Conservation (phyloP, 805 yeast genomes). For the Cyberlindnera maclurae region DNA sequence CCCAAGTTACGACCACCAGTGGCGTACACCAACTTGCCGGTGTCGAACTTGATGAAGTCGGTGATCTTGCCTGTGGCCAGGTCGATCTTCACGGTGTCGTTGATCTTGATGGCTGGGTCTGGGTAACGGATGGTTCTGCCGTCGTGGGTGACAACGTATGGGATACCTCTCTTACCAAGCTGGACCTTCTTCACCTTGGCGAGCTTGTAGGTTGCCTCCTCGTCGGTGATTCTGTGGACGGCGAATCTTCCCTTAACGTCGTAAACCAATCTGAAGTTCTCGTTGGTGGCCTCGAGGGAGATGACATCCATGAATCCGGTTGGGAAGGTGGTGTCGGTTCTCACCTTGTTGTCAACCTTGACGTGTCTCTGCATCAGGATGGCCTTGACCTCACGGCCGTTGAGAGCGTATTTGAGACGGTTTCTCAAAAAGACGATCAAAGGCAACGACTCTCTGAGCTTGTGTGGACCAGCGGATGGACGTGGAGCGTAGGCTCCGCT, state of each 20-base stretch:
- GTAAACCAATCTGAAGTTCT: constrained; percentile 98
- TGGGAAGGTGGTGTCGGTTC: constrained; percentile 98
- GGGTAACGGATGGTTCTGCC: constrained; percentile 99
- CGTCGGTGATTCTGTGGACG: constrained; percentile 98
- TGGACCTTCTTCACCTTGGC: constrained; percentile 98
- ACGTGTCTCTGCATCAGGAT: constrained; percentile 97
- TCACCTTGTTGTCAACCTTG: constrained; percentile 97
- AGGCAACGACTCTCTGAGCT: constrained; percentile 96
- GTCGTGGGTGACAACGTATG: constrained; percentile 98
- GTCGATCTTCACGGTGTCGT: constrained; percentile 97
- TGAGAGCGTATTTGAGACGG: constrained; percentile 97
- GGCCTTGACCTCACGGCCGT: constrained; percentile 98
- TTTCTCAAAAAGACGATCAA: constrained; percentile 94
- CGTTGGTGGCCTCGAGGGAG: constrained; percentile 95
- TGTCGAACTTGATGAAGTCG: constrained; percentile 84
- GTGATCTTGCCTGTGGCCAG: constrained; percentile 92
- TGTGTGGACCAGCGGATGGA: constrained; percentile 99
- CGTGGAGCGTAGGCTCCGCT: constrained; percentile 99
- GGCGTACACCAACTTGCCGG: constrained; percentile 87
- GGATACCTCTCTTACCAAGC: constrained; percentile 97
- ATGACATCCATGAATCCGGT: constrained; percentile 99
- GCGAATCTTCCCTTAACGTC: constrained; percentile 99
- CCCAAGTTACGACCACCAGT: constrained; percentile 99
- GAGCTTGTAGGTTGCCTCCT: constrained; percentile 97
- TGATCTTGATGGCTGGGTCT: constrained; percentile 93